phyloP scores from a whole-genome alignment of 306 rosid species.

The Pachyrhizus erosus region DNA sequence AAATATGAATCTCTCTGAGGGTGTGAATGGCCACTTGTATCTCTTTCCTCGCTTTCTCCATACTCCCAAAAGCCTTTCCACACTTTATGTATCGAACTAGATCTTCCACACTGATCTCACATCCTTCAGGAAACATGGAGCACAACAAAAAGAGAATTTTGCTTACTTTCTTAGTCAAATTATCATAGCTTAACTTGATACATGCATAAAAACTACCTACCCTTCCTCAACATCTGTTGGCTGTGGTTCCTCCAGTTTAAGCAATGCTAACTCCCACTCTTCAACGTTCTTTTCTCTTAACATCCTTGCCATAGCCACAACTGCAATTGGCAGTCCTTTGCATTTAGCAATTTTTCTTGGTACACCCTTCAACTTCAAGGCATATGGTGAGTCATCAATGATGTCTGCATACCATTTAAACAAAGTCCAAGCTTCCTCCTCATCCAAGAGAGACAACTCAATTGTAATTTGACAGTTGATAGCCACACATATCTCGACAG shows the following conservation, averaged over 20 bases:
- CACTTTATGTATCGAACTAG: background rate
- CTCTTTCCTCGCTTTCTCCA: background rate
- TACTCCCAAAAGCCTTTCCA: background rate
- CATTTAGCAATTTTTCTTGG: background rate
- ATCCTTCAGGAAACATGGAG: background rate
- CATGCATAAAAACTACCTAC: background rate
- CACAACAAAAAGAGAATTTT: background rate
- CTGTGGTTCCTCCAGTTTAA: background rate
- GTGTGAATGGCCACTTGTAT: background rate
- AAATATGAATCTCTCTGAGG: background rate
- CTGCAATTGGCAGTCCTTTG: background rate
- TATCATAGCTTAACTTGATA: conserved; percentile 1
- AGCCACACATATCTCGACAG: background rate
- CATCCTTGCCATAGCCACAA: background rate
- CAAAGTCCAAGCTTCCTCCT: background rate
- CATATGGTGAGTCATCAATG: background rate
- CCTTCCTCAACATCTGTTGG: background rate
- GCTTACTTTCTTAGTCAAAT: background rate
- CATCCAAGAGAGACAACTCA: background rate
- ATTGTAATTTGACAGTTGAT: background rate
- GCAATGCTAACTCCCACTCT: background rate
- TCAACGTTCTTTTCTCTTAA: background rate
- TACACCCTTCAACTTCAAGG: background rate
- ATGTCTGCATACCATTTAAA: background rate
- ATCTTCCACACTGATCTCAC: background rate